Base-by-base conservation (phyloP, 1,139 yeast genomes). In the Yarrowia galli region DNA sequence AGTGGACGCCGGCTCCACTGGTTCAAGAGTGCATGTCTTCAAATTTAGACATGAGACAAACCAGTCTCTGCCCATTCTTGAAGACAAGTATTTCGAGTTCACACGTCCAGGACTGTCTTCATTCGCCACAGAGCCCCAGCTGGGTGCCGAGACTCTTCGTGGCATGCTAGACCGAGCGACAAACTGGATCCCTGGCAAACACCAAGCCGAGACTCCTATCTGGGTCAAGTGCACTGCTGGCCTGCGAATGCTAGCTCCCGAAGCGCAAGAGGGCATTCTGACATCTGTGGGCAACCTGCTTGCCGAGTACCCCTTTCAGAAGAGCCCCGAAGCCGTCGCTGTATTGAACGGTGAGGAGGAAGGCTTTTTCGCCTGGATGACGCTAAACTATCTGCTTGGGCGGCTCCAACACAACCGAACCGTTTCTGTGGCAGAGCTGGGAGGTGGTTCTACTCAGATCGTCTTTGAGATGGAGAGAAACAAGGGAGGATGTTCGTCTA, bases 141-240 rank as follows among this genome's bases (percentile, higher is more conserved):
- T 89, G 32, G 61, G 61, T 2, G 61, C 61, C 3, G 61, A 54
- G 36, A 54, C 38, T 6, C 61, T 54, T 18, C 35, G 98, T 97
- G 35, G 97, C 97, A 45, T 92, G 73, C 82, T 92, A 72, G 82
- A 89, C 53, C 74, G 83, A n/a, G 98, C 98, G 0, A 74, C 91
- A 73, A 80, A 84, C 18, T 79, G 87, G 10, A 89, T 92, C 69
- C 98, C 98, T 36, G 81, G 82, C 70, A 82, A 82, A 56, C 83
- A 85, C 74, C 90, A 87, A 73, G 78, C 82, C 0, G 90, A 96
- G 79, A 89, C 97, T 2, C 98, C 98, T 8, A 84, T 92, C 58
- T 92, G 97, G 0, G 97, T 92, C 64, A 92, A 92, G 80, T 98
- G 98, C 60, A 92, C 98, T 65, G 98, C 98, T 28, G 98, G 98